A percentile compares a stretch with the other conserved stretches of the same genome.
phyloP scores from a whole-genome alignment of 2,329 filamentous ascomycete genomes.

The Onygenales sp. region DNA sequence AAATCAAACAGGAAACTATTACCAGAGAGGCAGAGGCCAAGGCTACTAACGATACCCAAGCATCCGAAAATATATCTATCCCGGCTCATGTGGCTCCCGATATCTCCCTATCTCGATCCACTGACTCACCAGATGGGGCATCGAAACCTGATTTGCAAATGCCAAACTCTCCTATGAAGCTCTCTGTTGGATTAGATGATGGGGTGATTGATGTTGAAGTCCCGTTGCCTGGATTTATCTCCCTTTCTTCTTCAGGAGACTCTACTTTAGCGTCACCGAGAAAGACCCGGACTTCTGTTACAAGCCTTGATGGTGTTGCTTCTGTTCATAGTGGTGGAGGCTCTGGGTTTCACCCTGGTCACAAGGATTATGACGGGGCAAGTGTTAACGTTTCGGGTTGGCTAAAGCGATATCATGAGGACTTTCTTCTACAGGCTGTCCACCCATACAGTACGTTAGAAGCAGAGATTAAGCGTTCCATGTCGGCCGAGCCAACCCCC shows the following conservation, averaged over 20 bases:
- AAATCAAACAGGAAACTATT: not conserved
- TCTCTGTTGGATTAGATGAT: conserved; percentile 45
- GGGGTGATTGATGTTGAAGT: conserved; percentile 54
- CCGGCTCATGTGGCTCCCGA: conserved; percentile 17
- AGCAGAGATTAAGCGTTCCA: conserved; percentile 46
- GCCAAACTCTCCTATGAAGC: conserved; percentile 39
- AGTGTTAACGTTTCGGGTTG: conserved; percentile 49
- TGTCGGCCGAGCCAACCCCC: conserved; percentile 45
- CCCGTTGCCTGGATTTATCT: conserved; percentile 43
- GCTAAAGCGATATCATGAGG: conserved; percentile 48
- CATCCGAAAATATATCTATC: conserved; percentile 27
- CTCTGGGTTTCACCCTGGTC: conserved; percentile 23
- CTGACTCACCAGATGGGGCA: conserved; percentile 19
- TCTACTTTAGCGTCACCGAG: conserved; percentile 35
- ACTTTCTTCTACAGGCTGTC: conserved; percentile 51
- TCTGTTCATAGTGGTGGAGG: conserved; percentile 32
- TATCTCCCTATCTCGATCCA: conserved; percentile 13
- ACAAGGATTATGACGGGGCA: conserved; percentile 35
- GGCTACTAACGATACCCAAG: conserved; percentile 14
- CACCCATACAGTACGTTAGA: conserved; percentile 44
- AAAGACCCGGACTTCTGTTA: conserved; percentile 38
- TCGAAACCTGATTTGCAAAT: conserved; percentile 19
- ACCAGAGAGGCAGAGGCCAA: conserved; percentile 2
- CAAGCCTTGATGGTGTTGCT: conserved; percentile 42
- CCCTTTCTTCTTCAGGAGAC: conserved; percentile 36